Conservation (phyloP, 129 eudicot species). For the Smallanthus sonchifolius region DNA sequence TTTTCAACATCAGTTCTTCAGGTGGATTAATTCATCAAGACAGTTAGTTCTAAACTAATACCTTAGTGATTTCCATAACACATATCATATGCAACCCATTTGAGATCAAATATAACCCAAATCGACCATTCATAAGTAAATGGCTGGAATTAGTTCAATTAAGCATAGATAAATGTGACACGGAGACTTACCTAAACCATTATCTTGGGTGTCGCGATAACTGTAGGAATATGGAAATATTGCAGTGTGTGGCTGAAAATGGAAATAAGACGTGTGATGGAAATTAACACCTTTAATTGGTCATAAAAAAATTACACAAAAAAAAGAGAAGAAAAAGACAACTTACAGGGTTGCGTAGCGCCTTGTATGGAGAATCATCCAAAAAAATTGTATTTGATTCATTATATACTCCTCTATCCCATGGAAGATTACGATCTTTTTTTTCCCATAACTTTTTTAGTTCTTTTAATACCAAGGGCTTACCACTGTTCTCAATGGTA, state of each 20-base stretch:
- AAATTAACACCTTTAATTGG: constrained; percentile 7
- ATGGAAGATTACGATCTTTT: constrained; percentile 58
- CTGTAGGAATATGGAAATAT: constrained; percentile 36
- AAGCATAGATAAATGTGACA: not conserved
- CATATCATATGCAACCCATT: not conserved
- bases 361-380: constrained; percentile 79
- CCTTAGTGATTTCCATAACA: not conserved
- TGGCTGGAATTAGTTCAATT: not conserved
- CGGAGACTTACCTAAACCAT: constrained; percentile 30
- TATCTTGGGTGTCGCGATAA: constrained; percentile 31
- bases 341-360: constrained; percentile 74
- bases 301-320: not conserved
- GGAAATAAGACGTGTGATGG: not conserved
- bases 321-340: not conserved
- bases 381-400: constrained; percentile 68
- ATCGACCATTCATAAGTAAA: not conserved
- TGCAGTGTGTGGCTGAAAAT: constrained; percentile 42
- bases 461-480: constrained; percentile 69
- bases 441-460: constrained; percentile 77
- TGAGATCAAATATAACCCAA: not conserved
- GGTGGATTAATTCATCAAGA: not conserved
- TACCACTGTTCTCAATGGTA: constrained; percentile 59
- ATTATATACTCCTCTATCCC: constrained; percentile 62
- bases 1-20: not conserved
- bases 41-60: not conserved